Evolutionary conservation across 192 early-diverging fungal genomes (phyloP).

Genomic region (Backusella australiensis): DNA sequence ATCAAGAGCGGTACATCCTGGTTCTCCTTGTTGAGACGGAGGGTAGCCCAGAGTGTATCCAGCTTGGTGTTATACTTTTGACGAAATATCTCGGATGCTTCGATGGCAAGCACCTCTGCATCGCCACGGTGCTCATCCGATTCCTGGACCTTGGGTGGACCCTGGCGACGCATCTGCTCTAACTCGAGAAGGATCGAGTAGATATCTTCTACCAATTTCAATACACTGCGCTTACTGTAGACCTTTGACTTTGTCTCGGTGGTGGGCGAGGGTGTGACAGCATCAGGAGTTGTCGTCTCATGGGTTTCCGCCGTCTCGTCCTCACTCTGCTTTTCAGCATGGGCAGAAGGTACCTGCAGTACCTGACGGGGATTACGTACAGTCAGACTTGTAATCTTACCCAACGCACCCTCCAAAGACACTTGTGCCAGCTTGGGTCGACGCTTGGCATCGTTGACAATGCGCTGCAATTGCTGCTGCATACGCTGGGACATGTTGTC

Average conservation of each 20-base stretch:
- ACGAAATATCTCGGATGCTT: slow-evolving; percentile 39
- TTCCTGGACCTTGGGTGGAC: slow-evolving; percentile 39
- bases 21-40: slow-evolving; percentile 39
- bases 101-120: neutral
- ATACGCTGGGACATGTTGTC: slow-evolving; percentile 65
- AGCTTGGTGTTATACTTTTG: slow-evolving; percentile 48
- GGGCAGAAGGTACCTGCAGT: slow-evolving; percentile 51
- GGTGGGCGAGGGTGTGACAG: slow-evolving; percentile 12
- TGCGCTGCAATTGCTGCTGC: slow-evolving; percentile 95
- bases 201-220: slow-evolving; percentile 74
- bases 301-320: neutral
- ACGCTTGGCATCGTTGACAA: slow-evolving; percentile 89
- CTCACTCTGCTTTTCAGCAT: slow-evolving; percentile 6
- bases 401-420: slow-evolving; percentile 92
- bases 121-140: neutral
- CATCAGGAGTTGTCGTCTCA: too few relatives aligned
- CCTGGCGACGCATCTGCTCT: slow-evolving; percentile 81
- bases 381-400: slow-evolving; percentile 89
- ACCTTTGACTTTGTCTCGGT: neutral
- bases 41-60: slow-evolving; percentile 57
- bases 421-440: slow-evolving; percentile 83
- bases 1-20: slow-evolving; percentile 43
- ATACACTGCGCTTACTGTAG: slow-evolving; percentile 50
- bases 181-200: slow-evolving; percentile 76
- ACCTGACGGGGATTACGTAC: slow-evolving; percentile 87